Evolutionary conservation across 352 stramenopile species (phyloP).

Genomic region (Phytophthora ohioensis): DNA sequence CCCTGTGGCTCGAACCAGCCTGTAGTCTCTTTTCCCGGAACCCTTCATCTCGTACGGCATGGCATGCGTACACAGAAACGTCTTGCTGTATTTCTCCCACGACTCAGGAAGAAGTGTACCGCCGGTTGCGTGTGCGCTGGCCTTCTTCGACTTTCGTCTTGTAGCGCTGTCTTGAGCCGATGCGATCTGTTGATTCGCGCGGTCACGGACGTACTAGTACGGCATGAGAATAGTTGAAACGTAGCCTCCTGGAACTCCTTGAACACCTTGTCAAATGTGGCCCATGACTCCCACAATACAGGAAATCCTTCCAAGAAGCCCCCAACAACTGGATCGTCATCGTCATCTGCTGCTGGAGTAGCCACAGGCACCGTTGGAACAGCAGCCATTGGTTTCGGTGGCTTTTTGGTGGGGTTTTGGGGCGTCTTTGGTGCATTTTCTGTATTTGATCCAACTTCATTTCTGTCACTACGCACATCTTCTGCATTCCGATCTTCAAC

Average conservation of each 20-base stretch:
- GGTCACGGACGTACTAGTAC: constrained; percentile 8
- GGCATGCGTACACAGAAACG: constrained; percentile 8
- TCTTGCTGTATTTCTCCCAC: constrained; percentile 13
- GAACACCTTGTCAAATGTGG: constrained; percentile 8
- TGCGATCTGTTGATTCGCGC: constrained; percentile 5
- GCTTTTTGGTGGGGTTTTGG: not conserved
- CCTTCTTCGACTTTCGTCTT: not conserved
- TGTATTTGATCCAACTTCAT: not conserved
- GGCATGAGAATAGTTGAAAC: constrained; percentile 20
- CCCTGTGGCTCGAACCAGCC: not conserved
- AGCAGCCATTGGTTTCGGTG: too few relatives aligned
- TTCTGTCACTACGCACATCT: not conserved
- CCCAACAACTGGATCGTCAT: not conserved
- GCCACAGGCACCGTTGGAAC: not conserved
- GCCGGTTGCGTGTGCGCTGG: not conserved
- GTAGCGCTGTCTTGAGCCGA: not conserved
- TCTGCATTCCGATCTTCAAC: not conserved
- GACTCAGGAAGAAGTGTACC: constrained; percentile 1
- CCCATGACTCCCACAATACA: constrained; percentile 2
- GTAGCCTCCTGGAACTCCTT: not conserved
- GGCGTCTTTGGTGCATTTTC: not conserved
- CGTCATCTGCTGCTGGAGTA: not conserved
- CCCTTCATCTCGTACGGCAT: not conserved
- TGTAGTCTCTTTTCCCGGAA: not conserved
- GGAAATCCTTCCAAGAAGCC: not conserved